phyloP scores from a whole-genome alignment of 2,329 filamentous ascomycete genomes.

The Cordyceps militaris region DNA sequence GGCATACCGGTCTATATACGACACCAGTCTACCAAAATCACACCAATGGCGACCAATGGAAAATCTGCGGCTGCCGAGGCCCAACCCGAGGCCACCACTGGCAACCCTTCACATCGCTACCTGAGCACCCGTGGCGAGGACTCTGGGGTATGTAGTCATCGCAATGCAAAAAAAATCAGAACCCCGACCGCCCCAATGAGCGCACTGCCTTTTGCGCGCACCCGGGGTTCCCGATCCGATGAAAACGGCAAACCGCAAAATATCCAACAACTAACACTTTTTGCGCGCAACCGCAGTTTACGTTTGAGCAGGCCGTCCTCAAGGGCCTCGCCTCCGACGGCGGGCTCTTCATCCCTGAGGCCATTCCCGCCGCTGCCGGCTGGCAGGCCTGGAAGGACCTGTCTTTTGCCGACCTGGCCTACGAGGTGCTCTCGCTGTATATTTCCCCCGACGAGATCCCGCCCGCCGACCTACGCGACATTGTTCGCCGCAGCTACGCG shows the following conservation, averaged over 20 bases:
- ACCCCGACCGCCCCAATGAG: too few species aligned
- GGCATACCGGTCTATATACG: neutral
- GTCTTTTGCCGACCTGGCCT: slow-evolving; percentile 74
- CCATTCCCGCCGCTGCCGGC: slow-evolving; percentile 49
- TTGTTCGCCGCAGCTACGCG: slow-evolving; percentile 79
- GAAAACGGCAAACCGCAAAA: neutral
- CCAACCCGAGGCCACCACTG: slow-evolving; percentile 26
- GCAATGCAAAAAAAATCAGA: neutral
- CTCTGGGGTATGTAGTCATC: slow-evolving; percentile 34
- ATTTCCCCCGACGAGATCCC: slow-evolving; percentile 82
- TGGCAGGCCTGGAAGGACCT: slow-evolving; percentile 73
- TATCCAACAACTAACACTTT: slow-evolving; percentile 7
- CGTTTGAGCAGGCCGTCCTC: slow-evolving; percentile 84
- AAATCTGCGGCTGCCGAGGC: slow-evolving; percentile 24
- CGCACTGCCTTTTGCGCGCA: too few species aligned
- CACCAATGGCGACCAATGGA: slow-evolving; percentile 37
- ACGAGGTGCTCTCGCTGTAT: slow-evolving; percentile 79
- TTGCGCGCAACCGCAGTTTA: slow-evolving; percentile 62
- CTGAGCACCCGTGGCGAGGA: slow-evolving; percentile 46
- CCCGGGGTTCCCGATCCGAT: too few species aligned
- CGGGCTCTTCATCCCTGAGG: slow-evolving; percentile 82
- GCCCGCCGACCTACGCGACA: slow-evolving; percentile 66
- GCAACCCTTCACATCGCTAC: slow-evolving; percentile 42
- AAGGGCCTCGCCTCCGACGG: slow-evolving; percentile 83
- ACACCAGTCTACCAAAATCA: neutral